phyloP scores from a whole-genome alignment of 2,329 filamentous ascomycete species.

The Fusarium cicatricum region DNA sequence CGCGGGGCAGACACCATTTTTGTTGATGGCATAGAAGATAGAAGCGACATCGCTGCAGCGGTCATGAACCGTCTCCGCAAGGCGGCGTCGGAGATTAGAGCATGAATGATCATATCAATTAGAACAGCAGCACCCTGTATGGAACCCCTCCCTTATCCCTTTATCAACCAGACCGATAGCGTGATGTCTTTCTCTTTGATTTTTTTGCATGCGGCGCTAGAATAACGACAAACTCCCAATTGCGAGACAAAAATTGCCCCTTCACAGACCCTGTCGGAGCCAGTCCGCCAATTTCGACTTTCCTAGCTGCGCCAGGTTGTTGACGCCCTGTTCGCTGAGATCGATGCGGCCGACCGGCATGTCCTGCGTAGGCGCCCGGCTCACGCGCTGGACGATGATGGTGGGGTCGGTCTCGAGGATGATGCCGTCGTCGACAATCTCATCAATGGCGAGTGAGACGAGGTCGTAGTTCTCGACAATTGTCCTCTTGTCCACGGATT shows the following conservation, averaged over 20 bases:
- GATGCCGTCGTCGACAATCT: constrained; percentile 94
- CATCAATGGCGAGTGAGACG: constrained; percentile 91
- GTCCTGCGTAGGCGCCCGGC: constrained; percentile 89
- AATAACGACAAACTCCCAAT: constrained; percentile 42
- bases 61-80: constrained; percentile 87
- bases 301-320: constrained; percentile 93
- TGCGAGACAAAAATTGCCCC: constrained; percentile 21
- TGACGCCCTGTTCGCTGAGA: constrained; percentile 91
- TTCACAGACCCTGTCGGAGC: constrained; percentile 82
- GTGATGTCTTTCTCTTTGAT: constrained; percentile 31
- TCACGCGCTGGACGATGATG: constrained; percentile 90
- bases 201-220: constrained; percentile 42
- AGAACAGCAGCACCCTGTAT: constrained; percentile 42
- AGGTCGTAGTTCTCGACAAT: constrained; percentile 99
- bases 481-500: constrained; percentile 96
- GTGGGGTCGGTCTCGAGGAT: constrained; percentile 97
- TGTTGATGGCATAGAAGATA: constrained; percentile 85
- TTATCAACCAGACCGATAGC: constrained; percentile 35
- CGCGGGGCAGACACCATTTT: constrained; percentile 83
- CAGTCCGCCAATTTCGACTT: constrained; percentile 91
- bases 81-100: constrained; percentile 70
- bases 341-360: constrained; percentile 93
- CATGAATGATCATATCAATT: constrained; percentile 51
- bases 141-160: constrained; percentile 24
- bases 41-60: constrained; percentile 83